Percentiles rank a stretch among this genome's conserved stretches.
Evolutionary conservation across 1,284 basidiomycete genomes (phyloP).

Genomic region (Microbotryomycetes sp.): DNA sequence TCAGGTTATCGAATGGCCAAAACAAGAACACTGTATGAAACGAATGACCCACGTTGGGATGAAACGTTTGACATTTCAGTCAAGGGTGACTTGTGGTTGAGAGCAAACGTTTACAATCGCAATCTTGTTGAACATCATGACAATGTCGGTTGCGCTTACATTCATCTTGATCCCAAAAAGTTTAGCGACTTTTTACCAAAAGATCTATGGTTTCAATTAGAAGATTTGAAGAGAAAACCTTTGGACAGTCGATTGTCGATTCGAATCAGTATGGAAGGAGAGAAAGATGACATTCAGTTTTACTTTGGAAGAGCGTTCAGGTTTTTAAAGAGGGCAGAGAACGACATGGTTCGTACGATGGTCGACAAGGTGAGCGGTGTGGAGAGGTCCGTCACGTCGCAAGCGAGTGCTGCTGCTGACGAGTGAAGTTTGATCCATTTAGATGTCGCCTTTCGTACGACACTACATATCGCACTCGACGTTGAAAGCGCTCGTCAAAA

Average conservation of each 20-base stretch:
- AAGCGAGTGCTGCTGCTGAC: not conserved
- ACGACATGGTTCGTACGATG: constrained; percentile 92
- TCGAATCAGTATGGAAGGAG: constrained; percentile 94
- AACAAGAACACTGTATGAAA: constrained; percentile 93
- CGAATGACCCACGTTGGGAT: constrained; percentile 86
- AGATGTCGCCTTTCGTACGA: constrained; percentile 93
- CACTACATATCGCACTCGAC: constrained; percentile 69
- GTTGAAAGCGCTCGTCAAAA: constrained; percentile 34
- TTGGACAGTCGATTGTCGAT: constrained; percentile 62
- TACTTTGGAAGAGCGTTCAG: constrained; percentile 95
- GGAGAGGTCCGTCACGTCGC: not conserved
- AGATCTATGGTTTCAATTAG: constrained; percentile 88
- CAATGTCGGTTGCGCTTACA: constrained; percentile 74
- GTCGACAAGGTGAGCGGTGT: constrained; percentile 90
- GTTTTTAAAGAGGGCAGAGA: constrained; percentile 85
- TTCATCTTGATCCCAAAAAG: constrained; percentile 81
- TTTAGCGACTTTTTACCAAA: constrained; percentile 86
- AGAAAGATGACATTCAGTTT: constrained; percentile 88
- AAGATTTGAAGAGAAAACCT: constrained; percentile 42
- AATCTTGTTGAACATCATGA: constrained; percentile 56
- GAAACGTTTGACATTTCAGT: constrained; percentile 94
- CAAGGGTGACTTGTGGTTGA: constrained; percentile 75
- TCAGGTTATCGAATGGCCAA: constrained; percentile 84
- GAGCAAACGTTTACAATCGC: constrained; percentile 88
- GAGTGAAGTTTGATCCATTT: not conserved